Percentiles rank a stretch among this genome's conserved stretches.
phyloP scores from a whole-genome alignment of 331 rosid species.

The Arachis monticola region DNA sequence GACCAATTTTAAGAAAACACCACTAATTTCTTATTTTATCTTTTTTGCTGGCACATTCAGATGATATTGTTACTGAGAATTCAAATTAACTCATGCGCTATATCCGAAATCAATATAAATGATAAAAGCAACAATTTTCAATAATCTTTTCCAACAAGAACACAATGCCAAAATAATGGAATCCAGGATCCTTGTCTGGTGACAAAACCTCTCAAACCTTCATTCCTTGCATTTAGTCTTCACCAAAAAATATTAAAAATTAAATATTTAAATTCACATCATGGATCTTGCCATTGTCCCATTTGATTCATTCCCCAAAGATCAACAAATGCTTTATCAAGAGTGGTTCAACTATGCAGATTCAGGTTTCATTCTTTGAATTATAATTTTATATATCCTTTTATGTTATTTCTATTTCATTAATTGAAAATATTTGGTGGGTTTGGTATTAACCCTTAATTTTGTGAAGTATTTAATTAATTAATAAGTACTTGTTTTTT shows the following conservation, averaged over 20 bases:
- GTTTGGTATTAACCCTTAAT: background rate
- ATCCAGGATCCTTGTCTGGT: background rate
- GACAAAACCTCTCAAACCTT: conserved; percentile 8
- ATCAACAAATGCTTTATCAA: conserved; percentile 61
- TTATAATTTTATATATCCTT: background rate
- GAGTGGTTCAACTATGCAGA: conserved; percentile 90
- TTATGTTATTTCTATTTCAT: background rate
- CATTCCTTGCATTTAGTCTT: background rate
- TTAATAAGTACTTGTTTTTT: too few species aligned
- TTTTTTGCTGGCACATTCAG: background rate
- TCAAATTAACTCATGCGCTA: background rate
- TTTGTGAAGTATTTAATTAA: background rate
- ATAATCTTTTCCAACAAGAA: background rate
- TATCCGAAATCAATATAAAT: background rate
- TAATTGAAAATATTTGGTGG: background rate
- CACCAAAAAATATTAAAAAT: background rate
- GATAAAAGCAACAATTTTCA: conserved; percentile 15
- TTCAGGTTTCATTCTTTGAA: conserved; percentile 55
- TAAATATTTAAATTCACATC: background rate
- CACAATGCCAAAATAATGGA: background rate
- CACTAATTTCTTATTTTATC: too few species aligned
- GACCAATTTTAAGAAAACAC: conserved; percentile 14
- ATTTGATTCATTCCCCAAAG: conserved; percentile 57
- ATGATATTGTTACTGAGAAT: background rate
- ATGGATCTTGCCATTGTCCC: conserved; percentile 74